phyloP scores from a whole-genome alignment of 2,329 filamentous ascomycete genomes.

The Ophiocordyceps unilateralis region DNA sequence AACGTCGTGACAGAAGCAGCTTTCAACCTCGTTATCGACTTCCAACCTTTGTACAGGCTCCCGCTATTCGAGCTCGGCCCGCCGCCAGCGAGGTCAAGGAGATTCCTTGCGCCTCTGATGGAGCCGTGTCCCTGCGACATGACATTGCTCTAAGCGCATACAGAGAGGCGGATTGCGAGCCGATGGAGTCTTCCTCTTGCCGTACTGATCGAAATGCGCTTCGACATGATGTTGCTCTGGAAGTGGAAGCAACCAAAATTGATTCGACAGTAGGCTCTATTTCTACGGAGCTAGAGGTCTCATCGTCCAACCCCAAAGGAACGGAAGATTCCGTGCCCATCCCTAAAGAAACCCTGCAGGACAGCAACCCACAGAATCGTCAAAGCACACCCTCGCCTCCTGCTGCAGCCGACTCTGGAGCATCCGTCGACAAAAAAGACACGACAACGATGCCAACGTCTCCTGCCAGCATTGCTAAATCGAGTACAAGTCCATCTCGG shows the following conservation, averaged over 20 bases:
- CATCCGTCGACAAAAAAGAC: neutral
- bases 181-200: no score
- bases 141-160: neutral
- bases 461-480: neutral
- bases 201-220: no score
- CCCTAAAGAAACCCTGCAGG: neutral
- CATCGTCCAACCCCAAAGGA: neutral
- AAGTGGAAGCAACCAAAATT: no score
- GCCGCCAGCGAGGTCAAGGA: constrained; percentile 4
- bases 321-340: neutral
- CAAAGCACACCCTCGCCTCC: neutral
- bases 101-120: neutral
- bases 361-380: neutral
- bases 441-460: neutral
- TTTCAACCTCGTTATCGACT: constrained; percentile 5
- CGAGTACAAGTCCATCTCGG: neutral
- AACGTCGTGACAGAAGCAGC: constrained; percentile 1
- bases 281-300: no score
- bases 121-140: neutral
- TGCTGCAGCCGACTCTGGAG: neutral
- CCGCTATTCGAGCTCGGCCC: constrained; percentile 2
- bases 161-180: neutral
- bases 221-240: no score
- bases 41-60: constrained; percentile 4
- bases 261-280: no score